Base-by-base conservation (phyloP, 805 yeast species). In the Pichia thaimueangensis region DNA sequence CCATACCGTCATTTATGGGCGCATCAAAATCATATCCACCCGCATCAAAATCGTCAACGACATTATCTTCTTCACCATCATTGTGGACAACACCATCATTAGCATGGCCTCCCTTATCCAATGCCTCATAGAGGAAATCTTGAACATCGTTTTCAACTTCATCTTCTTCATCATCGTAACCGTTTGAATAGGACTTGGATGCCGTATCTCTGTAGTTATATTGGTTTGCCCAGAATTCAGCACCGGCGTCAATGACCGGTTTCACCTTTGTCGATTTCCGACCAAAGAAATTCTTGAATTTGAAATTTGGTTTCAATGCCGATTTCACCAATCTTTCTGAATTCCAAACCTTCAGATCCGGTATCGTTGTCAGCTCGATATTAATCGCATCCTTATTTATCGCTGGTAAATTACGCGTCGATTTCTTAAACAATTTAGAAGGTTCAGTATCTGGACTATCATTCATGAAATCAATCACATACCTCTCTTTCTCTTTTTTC, bases 161-260 rank as follows among this genome's bases (percentile, higher is more conserved):
- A 17, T 50, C 57, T 24, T 46, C 58, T 30, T 58, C 58, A n/a
- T n/a, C n/a, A n/a, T n/a, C n/a, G n/a, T n/a, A n/a, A n/a, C n/a
- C n/a, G n/a, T n/a, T n/a, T n/a, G n/a, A n/a, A n/a, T n/a, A n/a
- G n/a, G n/a, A n/a, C n/a, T n/a, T n/a, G n/a, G n/a, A n/a, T 23
- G 60, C 65, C 15, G 35, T 45, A 34, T 45, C 59, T 17, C 43
- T 31, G 15, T 45, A 30, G 21, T 42, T 65, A 58, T 80, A 82
- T 52, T 73, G 78, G 25, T 68, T 69, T 2, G 93, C 91, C 82
- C 89, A 86, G 53, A 71, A 82, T 27, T 75, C 70, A 47, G 81
- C 86, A 54, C 85, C 88, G 0, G 83, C 65, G 51, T 67, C 33
- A 4, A 48, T 22, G 21, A 11, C 17, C 11, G 13, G 19, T 24